A percentile compares a stretch with the other conserved stretches of the same genome.
These are phyloP conservation scores for Rhynchosporium graminicola DNA, from an alignment of 2,329 filamentous ascomycete species.

Conservation along the genomic window DNA sequence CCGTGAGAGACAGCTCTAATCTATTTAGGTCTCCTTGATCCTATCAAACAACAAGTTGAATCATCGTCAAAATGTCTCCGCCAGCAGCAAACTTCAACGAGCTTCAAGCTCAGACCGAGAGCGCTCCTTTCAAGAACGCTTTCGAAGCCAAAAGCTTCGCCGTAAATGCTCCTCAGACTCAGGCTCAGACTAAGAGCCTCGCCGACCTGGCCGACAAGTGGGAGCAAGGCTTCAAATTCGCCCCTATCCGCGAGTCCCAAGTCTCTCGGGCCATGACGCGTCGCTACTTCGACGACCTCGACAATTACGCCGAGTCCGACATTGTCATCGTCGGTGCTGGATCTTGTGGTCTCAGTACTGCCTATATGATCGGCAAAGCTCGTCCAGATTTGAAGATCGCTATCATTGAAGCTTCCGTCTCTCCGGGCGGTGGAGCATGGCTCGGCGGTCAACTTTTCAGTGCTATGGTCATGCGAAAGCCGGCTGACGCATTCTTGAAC, in stretches of 20 bases:
- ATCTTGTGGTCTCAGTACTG: conserved; percentile 81
- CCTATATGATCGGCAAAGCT: conserved; percentile 79
- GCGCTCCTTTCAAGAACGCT: conserved; percentile 44
- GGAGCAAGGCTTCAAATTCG: conserved; percentile 73
- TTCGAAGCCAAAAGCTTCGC: conserved; percentile 51
- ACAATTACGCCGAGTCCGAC: conserved; percentile 88
- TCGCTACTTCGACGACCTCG: conserved; percentile 88
- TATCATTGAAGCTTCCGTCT: conserved; percentile 84
- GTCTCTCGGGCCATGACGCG: conserved; percentile 92
- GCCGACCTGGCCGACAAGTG: conserved; percentile 73
- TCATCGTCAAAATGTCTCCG: conserved; percentile 56
- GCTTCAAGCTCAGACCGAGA: conserved; percentile 37
- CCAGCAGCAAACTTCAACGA: conserved; percentile 66
- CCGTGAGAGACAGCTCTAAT: conserved; percentile 44
- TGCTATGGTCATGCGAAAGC: conserved; percentile 94
- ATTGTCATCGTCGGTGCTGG: conserved; percentile 92
- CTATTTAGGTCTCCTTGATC: conserved; percentile 43
- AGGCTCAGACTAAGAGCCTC: conserved; percentile 46
- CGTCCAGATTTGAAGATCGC: conserved; percentile 90
- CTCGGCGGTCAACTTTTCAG: conserved; percentile 92
- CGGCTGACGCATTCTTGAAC: conserved; percentile 79
- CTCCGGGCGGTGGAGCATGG: conserved; percentile 88
- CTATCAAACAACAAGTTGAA: background rate
- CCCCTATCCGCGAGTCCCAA: conserved; percentile 86
- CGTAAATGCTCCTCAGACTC: conserved; percentile 45